Evolutionary conservation across 345 rosid species (phyloP), one percentile per base, ranked within the genome.

Genomic region (Punica granatum): DNA sequence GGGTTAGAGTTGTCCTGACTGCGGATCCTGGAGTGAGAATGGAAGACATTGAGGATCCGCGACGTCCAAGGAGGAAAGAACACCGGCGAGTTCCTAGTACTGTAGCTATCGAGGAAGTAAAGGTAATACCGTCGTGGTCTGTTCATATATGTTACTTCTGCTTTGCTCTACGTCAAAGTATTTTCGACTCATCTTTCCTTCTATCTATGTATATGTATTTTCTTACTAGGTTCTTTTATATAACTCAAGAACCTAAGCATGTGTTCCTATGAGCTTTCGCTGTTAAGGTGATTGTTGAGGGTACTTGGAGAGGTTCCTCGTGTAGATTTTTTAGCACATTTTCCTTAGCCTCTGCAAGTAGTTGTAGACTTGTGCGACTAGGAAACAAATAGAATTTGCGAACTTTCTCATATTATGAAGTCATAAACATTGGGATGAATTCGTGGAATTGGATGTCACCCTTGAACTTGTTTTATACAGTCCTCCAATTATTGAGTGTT

Each of bases 11-110:
- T 67, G 96, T 90, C 61, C 74, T 95, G 79, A 80, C 85, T 66
- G 93, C 97, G 41, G 97, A 95, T 75, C 83, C 90, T 63, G 90
- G 90, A 51, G 80, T 79, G 67, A 73, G 78, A 77, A 84, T 95
- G 93, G 90, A 78, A 68, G 83, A 82, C 64, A 86, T 87, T 77
- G 90, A 84, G 67, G 85, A 82, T 69, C 89, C 76, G 82, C 81
- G 81, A 63, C 80, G 63, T 58, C 77, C 83, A 46, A 88, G 89
- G 74, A 83, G 90, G 53, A 91, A 85, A 83, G 97, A 95, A 77
- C 99, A 95, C 74, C 97, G 99, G 26, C 99, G 99, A 75, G 98
- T 95, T 78, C 99, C 99, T 37, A 95, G 99, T 82, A 95, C 97
- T 39, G 81, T 95, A 75, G 99, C 99, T 69, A 85, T 95, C 32